Percentiles rank a stretch among this genome's conserved stretches.
phyloP scores from a whole-genome alignment of 495 filamentous ascomycete species.

The Aspergillus coremiiformis region DNA sequence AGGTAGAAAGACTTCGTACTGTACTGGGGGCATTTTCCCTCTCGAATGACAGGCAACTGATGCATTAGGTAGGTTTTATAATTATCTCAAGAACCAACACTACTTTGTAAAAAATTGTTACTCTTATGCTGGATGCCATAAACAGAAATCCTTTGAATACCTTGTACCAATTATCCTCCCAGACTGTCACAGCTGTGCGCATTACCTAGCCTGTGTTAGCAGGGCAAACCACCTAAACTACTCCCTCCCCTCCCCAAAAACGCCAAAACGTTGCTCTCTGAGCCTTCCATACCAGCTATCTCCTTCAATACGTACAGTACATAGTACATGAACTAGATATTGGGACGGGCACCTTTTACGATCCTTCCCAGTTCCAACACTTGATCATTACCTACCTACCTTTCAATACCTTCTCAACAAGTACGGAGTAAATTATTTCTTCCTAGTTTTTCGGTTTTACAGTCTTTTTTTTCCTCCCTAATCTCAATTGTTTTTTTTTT shows the following conservation, averaged over 20 bases:
- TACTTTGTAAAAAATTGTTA: constrained; percentile 9
- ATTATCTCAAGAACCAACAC: constrained; percentile 9
- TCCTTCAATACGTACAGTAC: background rate
- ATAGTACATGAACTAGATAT: constrained; percentile 13
- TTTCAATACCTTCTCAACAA: background rate
- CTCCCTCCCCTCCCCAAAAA: constrained; percentile 10
- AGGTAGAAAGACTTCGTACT: background rate
- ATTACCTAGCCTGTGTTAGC: constrained; percentile 5
- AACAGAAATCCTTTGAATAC: constrained; percentile 19
- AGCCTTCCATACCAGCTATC: background rate
- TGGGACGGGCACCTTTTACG: constrained; percentile 11
- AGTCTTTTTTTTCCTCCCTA: constrained; percentile 6
- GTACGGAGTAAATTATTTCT: background rate
- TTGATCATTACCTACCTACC: background rate
- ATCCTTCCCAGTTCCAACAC: constrained; percentile 5
- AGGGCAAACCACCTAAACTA: background rate
- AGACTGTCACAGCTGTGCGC: constrained; percentile 19
- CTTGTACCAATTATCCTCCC: constrained; percentile 13
- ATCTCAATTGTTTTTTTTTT: background rate
- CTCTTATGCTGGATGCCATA: constrained; percentile 18
- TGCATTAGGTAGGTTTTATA: constrained; percentile 2
- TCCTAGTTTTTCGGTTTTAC: constrained; percentile 3
- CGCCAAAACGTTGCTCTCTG: constrained; percentile 6
- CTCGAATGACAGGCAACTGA: constrained; percentile 8
- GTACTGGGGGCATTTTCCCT: background rate